Conservation (phyloP, 2,329 filamentous ascomycete genomes). For the Colletotrichum sp. region DNA sequence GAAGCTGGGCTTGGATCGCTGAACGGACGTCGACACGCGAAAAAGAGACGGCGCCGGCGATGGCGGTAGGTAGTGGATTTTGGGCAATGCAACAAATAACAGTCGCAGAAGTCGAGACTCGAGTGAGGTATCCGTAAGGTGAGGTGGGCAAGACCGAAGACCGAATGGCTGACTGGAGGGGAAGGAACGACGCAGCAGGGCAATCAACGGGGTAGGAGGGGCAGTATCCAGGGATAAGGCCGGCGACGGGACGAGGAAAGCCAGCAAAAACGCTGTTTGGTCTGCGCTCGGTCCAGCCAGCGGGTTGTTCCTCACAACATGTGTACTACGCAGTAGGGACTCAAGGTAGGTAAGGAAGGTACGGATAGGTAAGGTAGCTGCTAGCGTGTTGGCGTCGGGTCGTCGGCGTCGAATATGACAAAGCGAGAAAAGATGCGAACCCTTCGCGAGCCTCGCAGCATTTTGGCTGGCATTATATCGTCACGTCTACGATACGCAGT, state of each 20-base stretch:
- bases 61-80: neutral
- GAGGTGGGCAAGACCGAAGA: neutral
- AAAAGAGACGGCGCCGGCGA: neutral
- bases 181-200: slow-evolving; percentile 2
- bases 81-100: neutral
- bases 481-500: neutral
- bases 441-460: neutral
- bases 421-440: neutral
- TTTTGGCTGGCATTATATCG: neutral
- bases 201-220: slow-evolving; percentile 16
- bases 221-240: slow-evolving; percentile 14
- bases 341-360: neutral
- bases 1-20: neutral
- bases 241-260: neutral
- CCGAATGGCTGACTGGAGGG: slow-evolving; percentile 6
- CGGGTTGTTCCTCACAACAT: neutral
- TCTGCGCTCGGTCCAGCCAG: slow-evolving; percentile 13
- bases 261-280: slow-evolving; percentile 10
- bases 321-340: neutral
- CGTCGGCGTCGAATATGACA: neutral
- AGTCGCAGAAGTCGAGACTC: neutral
- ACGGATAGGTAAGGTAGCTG: neutral
- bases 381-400: neutral
- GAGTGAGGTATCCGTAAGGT: neutral
- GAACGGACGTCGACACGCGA: neutral